Percentiles rank a stretch among this genome's conserved stretches.
Conservation (phyloP, 2,329 filamentous ascomycete species). For the Botrytis tulipae region DNA sequence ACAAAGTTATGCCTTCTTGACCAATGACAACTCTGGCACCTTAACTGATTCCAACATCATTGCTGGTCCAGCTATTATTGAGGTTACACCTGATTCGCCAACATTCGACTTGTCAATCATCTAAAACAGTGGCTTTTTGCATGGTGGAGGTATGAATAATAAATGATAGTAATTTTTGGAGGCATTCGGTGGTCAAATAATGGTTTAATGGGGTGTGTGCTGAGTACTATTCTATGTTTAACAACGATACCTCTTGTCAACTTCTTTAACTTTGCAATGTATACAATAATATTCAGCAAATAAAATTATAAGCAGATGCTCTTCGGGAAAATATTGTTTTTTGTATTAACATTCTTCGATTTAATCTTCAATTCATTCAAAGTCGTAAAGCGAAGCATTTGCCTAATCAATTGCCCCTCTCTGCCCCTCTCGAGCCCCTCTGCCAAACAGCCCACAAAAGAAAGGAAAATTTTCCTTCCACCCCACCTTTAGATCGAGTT, state of each 20-base stretch:
- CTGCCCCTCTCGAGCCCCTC: not conserved
- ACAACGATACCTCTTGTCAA: not conserved
- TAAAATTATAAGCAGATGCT: not conserved
- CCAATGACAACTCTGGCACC: constrained; percentile 39
- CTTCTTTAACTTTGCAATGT: not conserved
- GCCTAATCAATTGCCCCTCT: not conserved
- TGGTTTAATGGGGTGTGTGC: not conserved
- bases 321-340: not conserved
- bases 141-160: not conserved
- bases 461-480: not conserved
- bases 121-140: not conserved
- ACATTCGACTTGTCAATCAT: constrained; percentile 31
- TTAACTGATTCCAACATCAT: constrained; percentile 42
- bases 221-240: not conserved
- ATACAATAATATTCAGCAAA: not conserved
- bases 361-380: not conserved
- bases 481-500: not conserved
- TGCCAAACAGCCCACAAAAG: not conserved
- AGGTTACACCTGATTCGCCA: constrained; percentile 36
- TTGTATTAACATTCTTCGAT: not conserved
- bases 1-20: constrained; percentile 45
- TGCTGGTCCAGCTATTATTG: constrained; percentile 41
- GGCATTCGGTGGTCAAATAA: not conserved
- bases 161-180: too few relatives aligned
- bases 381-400: not conserved